Evolutionary conservation across 2,329 filamentous ascomycete genomes (phyloP).

Genomic region (Verticillium isaacii): DNA sequence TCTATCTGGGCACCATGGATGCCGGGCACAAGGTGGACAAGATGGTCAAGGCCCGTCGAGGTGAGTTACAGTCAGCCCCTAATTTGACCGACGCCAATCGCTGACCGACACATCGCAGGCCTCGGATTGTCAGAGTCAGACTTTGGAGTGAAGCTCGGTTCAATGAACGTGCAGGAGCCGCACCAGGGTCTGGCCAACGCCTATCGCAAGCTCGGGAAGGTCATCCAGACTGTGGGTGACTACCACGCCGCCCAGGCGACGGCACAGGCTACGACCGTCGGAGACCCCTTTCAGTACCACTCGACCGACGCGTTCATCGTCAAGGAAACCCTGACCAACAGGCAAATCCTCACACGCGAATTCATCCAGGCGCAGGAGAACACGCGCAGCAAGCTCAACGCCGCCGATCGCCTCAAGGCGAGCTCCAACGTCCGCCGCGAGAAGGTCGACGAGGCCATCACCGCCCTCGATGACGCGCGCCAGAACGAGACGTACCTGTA

Average conservation of each 20-base stretch:
- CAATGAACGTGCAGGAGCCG: constrained; percentile 84
- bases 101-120: constrained; percentile 47
- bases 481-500: constrained; percentile 75
- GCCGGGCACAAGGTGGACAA: constrained; percentile 95
- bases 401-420: constrained; percentile 83
- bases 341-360: constrained; percentile 92
- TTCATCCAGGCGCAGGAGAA: constrained; percentile 85
- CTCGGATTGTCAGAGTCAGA: constrained; percentile 90
- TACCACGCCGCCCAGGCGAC: constrained; percentile 96
- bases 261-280: constrained; percentile 89
- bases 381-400: constrained; percentile 75
- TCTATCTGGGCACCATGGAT: constrained; percentile 94
- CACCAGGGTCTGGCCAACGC: constrained; percentile 84
- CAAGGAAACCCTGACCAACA: constrained; percentile 96
- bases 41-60: constrained; percentile 85
- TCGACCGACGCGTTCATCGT: constrained; percentile 95
- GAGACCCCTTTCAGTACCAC: constrained; percentile 91
- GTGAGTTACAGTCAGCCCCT: constrained; percentile 44
- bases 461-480: constrained; percentile 80
- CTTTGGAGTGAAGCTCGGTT: constrained; percentile 82
- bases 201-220: constrained; percentile 90
- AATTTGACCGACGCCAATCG: neutral
- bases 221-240: constrained; percentile 89
- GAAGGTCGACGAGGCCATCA: constrained; percentile 97
- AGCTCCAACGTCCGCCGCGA: constrained; percentile 84